Conservation (phyloP, 139 green algal species). For the Zygnema circumcarinatum region DNA sequence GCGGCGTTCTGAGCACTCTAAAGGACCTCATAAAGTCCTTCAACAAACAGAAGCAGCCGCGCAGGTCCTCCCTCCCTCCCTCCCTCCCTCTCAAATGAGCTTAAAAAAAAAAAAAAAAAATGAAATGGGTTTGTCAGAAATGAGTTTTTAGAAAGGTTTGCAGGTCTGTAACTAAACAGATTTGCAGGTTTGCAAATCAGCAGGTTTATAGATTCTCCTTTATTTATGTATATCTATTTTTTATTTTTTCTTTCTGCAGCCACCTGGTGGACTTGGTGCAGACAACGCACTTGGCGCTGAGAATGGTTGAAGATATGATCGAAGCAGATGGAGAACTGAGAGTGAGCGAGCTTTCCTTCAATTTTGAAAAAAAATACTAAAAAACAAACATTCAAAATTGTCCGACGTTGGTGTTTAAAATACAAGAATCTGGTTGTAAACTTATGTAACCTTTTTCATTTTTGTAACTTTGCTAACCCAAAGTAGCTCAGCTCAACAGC, state of each 20-base stretch:
- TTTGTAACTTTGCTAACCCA: no score
- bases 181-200: no score
- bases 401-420: no score
- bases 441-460: no score
- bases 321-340: not conserved
- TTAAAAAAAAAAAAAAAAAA: not conserved
- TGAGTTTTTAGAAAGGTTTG: not conserved
- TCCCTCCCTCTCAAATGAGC: not conserved
- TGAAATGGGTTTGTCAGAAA: not conserved
- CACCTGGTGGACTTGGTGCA: conserved; percentile 9
- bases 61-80: conserved; percentile 12
- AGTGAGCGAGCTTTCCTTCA: not conserved
- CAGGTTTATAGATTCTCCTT: no score
- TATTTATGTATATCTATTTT: no score
- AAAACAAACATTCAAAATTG: no score
- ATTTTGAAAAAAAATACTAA: no score
- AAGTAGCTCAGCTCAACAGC: no score
- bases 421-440: no score
- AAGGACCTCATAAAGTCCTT: conserved; percentile 11
- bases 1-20: conserved; percentile 14
- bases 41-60: conserved; percentile 32
- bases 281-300: not conserved
- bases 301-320: conserved; percentile 26
- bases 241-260: conserved; percentile 16
- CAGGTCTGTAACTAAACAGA: not conserved